A percentile compares a stretch with the other conserved stretches of the same genome.
Conservation (phyloP, 208 protist genomes). For the Blastocrithidia nonstop region DNA sequence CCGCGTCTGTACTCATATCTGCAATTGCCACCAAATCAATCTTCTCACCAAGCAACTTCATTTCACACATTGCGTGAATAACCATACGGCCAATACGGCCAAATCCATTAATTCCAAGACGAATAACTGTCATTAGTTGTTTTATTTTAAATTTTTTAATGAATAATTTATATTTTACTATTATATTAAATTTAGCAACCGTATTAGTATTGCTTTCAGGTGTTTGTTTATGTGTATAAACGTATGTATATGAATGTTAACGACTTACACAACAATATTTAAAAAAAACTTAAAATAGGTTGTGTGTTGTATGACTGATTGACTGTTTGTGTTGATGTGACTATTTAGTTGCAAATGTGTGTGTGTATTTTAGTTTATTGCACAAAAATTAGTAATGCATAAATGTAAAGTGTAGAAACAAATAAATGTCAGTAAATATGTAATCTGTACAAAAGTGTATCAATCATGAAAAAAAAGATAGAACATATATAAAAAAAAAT, state of each 20-base stretch:
- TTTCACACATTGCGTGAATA: constrained; percentile 74
- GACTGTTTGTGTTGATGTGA: no score
- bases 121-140: constrained; percentile 33
- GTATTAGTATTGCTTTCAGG: no score
- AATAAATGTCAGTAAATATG: no score
- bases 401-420: no score
- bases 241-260: background rate
- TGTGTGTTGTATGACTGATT: no score
- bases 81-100: constrained; percentile 97
- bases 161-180: constrained; percentile 4
- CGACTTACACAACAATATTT: background rate
- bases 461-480: no score
- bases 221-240: constrained; percentile 2
- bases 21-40: constrained; percentile 92
- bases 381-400: no score
- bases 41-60: constrained; percentile 46
- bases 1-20: constrained; percentile 92
- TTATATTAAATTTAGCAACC: background rate
- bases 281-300: no score
- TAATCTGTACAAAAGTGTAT: no score
- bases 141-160: constrained; percentile 1
- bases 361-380: no score
- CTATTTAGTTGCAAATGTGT: no score
- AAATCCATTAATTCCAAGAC: constrained; percentile 97
- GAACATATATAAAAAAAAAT: constrained; percentile 7